These are phyloP conservation scores for Carex parvula DNA, from an alignment of 176 grass and related monocot genomes.

Conservation along the genomic window DNA sequence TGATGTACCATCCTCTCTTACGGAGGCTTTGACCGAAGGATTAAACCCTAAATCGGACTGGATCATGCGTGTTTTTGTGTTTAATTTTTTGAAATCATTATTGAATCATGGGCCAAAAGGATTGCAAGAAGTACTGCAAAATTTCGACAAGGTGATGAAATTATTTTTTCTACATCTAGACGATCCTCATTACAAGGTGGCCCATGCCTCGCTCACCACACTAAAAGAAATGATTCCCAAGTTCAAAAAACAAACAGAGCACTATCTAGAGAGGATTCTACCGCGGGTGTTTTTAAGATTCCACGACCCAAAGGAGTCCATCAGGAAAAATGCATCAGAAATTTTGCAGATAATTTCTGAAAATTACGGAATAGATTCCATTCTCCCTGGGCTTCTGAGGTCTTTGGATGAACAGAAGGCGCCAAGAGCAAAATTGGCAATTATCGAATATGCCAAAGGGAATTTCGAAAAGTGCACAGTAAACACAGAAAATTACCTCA, in stretches of 20 bases:
- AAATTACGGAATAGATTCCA: slow-evolving; percentile 86
- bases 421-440: slow-evolving; percentile 92
- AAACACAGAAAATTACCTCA: slow-evolving; percentile 56
- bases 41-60: slow-evolving; percentile 94
- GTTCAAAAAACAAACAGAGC: slow-evolving; percentile 85
- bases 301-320: slow-evolving; percentile 90
- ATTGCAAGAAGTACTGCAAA: slow-evolving; percentile 80
- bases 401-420: slow-evolving; percentile 95
- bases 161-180: slow-evolving; percentile 95
- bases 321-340: slow-evolving; percentile 76
- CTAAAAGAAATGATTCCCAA: slow-evolving; percentile 96
- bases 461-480: slow-evolving; percentile 63
- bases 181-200: slow-evolving; percentile 98
- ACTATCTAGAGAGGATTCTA: slow-evolving; percentile 83
- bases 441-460: slow-evolving; percentile 88
- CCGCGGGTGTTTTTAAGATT: slow-evolving; percentile 87
- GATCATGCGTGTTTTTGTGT: slow-evolving; percentile 81
- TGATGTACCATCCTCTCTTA: slow-evolving; percentile 67
- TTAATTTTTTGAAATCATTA: slow-evolving; percentile 83
- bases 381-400: slow-evolving; percentile 85
- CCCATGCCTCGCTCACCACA: slow-evolving; percentile 74
- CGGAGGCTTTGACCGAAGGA: slow-evolving; percentile 88
- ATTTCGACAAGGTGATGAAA: slow-evolving; percentile 99
- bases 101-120: slow-evolving; percentile 81
- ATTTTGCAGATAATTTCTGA: slow-evolving; percentile 82